Conservation (phyloP, 148 eudicot genomes). For the Chenopodium quinoa region DNA sequence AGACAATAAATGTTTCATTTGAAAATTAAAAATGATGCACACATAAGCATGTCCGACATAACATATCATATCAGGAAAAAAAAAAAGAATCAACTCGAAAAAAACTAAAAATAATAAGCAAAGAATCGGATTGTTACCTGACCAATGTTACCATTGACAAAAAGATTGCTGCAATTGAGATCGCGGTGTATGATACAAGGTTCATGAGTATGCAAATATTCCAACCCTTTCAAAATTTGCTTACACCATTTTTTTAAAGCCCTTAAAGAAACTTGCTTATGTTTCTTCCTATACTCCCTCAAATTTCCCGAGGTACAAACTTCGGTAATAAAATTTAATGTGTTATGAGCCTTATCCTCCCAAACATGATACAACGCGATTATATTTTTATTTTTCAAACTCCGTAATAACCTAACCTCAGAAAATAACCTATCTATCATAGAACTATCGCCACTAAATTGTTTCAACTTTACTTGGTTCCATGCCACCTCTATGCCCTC, state of each 20-base stretch:
- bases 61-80: too few relatives aligned
- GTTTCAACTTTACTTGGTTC: conserved; percentile 71
- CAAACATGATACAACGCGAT: conserved; percentile 53
- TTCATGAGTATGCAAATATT: conserved; percentile 68
- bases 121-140: conserved; percentile 42
- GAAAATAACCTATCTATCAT: conserved; percentile 60
- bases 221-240: conserved; percentile 75
- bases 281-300: conserved; percentile 77
- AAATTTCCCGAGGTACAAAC: conserved; percentile 74
- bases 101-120: too few relatives aligned
- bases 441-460: conserved; percentile 39
- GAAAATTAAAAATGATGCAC: too few relatives aligned
- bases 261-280: conserved; percentile 62
- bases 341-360: conserved; percentile 47
- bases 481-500: conserved; percentile 92
- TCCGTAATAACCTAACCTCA: conserved; percentile 56
- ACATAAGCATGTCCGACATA: not conserved
- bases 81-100: too few relatives aligned
- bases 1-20: too few relatives aligned
- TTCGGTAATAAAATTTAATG: conserved; percentile 75
- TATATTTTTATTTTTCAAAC: conserved; percentile 57
- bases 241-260: conserved; percentile 87
- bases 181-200: conserved; percentile 84
- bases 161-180: conserved; percentile 77
- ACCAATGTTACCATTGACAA: conserved; percentile 81